A percentile compares a stretch with the other conserved stretches of the same genome.
Evolutionary conservation across 148 eudicot genomes (phyloP).

Genomic region (Salicornia ramosissima): DNA sequence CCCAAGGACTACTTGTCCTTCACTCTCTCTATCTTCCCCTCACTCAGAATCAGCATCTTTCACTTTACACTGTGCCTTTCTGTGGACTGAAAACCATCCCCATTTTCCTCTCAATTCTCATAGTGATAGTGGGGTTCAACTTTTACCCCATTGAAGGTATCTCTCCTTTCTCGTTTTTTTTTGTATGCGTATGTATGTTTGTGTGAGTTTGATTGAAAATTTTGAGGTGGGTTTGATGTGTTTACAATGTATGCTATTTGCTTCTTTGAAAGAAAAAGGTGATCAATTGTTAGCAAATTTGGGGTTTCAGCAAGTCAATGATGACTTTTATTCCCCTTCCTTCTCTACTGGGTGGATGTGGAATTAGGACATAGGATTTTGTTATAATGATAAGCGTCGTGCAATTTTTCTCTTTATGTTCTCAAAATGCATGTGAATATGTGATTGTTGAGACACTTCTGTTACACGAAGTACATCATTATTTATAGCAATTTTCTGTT

Average conservation of each 20-base stretch:
- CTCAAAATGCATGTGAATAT: background rate
- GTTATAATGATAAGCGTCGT: background rate
- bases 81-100: too few relatives aligned
- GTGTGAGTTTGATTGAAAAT: background rate
- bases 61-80: too few relatives aligned
- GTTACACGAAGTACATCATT: too few relatives aligned
- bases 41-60: too few relatives aligned
- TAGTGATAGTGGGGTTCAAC: conserved; percentile 2
- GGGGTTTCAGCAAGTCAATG: background rate
- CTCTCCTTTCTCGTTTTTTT: background rate
- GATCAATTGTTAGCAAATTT: background rate
- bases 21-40: too few relatives aligned
- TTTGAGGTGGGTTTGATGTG: background rate
- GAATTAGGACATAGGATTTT: background rate
- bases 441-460: background rate
- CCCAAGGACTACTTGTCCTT: too few relatives aligned
- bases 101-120: background rate
- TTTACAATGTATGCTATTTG: background rate
- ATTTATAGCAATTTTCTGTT: too few relatives aligned
- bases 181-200: background rate
- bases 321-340: too few relatives aligned
- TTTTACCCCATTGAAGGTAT: background rate
- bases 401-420: background rate
- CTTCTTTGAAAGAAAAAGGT: too few relatives aligned
- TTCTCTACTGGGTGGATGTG: background rate